Base-by-base conservation (phyloP, 768 basidiomycete genomes). In the Pisolithus microcarpus region DNA sequence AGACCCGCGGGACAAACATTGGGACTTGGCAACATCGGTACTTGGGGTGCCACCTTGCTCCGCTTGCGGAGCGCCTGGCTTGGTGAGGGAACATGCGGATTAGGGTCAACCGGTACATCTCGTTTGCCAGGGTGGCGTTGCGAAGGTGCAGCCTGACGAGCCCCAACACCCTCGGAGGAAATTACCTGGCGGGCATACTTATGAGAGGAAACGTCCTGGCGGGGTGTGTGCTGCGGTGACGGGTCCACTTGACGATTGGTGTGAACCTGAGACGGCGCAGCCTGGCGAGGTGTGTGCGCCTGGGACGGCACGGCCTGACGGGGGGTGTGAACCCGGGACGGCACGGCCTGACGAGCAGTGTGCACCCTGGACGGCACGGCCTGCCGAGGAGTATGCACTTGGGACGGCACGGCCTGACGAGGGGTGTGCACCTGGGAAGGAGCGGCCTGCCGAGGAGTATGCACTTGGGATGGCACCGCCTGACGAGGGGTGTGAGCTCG, bases 1-100 rank as follows among this genome's bases (percentile, higher is more conserved):
- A 62, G 58, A 3, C 55, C 46, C 2, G 23, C 24, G 31, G 59
- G 61, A 52, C 62, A 57, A 50, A 62, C 60, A 16, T 61, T 51
- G 57, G 19, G 31, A 24, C 40, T 52, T 51, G 50, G 52, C 13
- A 46, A 49, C 23, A 24, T 52, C 28, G 38, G 47, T 39, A 43
- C 16, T 30, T 52, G 49, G 40, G 61, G 56, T 46, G 58, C 52
- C 50, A 54, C 46, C 24, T 52, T 28, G 13, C 30, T 52, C 31
- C 56, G 58, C 47, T 38, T 51, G 1, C 26, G 30, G 19, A 15
- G 18, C 8, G 23, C 28, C 23, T 46, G 21, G 28, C 40, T 36
- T 16, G 53, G 52, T 7, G 23, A 43, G 39, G 54, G 46, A 16
- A 28, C 44, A 18, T 18, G 42, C 4, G 52, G 37, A 10, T 13